phyloP scores from a whole-genome alignment of 2,329 filamentous ascomycete genomes.

The Hymenoscyphus occultus region DNA sequence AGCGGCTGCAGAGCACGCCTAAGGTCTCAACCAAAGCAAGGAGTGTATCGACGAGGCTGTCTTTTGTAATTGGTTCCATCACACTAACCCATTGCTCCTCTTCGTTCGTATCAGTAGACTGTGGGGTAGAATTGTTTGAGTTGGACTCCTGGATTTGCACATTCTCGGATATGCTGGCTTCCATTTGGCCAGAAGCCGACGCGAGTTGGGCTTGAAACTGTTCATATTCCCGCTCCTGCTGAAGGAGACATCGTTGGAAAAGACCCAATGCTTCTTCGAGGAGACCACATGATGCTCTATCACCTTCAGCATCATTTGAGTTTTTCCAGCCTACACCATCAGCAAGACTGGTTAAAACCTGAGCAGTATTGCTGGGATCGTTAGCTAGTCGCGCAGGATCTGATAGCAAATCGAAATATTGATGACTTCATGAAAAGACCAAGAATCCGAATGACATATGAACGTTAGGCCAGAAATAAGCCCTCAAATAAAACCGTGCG shows the following conservation, averaged over 20 bases:
- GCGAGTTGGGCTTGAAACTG: constrained; percentile 40
- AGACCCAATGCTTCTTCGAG: constrained; percentile 60
- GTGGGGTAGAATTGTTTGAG: neutral
- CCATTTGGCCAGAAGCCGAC: neutral
- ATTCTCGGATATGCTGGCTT: constrained; percentile 4
- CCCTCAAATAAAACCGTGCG: neutral
- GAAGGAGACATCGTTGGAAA: constrained; percentile 53
- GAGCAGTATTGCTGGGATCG: constrained; percentile 56
- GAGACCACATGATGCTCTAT: constrained; percentile 38
- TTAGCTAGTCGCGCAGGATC: constrained; percentile 10
- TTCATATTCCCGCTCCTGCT: constrained; percentile 49
- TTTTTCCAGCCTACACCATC: constrained; percentile 51
- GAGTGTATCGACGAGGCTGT: constrained; percentile 65
- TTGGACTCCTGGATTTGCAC: neutral
- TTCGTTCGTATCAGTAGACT: constrained; percentile 23
- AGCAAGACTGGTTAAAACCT: constrained; percentile 64
- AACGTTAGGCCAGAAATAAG: neutral
- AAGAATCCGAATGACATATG: neutral
- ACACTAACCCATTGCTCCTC: constrained; percentile 64
- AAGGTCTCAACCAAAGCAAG: constrained; percentile 59
- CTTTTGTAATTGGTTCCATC: constrained; percentile 62
- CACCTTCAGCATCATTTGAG: constrained; percentile 43
- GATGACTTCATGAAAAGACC: neutral
- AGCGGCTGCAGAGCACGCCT: constrained; percentile 46
- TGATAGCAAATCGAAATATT: neutral